A percentile compares a stretch with the other conserved stretches of the same genome.
phyloP scores from a whole-genome alignment of 2,329 filamentous ascomycete genomes.

The Colletotrichum tabaci region DNA sequence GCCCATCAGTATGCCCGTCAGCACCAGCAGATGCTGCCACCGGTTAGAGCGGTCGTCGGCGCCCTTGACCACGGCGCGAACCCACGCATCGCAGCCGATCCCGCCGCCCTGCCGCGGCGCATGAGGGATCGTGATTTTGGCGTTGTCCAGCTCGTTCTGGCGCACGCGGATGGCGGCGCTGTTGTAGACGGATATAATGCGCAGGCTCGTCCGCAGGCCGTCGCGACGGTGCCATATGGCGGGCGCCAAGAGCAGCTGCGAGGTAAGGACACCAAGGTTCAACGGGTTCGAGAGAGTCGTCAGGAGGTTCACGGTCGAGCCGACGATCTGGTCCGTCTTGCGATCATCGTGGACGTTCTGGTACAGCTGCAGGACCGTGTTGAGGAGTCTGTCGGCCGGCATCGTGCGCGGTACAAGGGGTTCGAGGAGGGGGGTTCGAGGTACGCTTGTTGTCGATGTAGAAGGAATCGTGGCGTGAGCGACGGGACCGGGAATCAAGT shows the following conservation, averaged over 20 bases:
- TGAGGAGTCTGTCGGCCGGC: conserved; percentile 77
- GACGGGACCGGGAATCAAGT: not conserved
- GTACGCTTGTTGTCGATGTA: not conserved
- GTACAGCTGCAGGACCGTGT: conserved; percentile 74
- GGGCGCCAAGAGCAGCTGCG: conserved; percentile 79
- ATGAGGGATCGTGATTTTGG: conserved; percentile 46
- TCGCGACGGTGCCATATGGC: conserved; percentile 78
- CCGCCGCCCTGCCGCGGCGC: conserved; percentile 57
- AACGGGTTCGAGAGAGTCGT: conserved; percentile 80
- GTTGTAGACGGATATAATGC: conserved; percentile 80
- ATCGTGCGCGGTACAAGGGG: conserved; percentile 57
- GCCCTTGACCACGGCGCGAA: conserved; percentile 69
- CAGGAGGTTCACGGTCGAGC: conserved; percentile 77
- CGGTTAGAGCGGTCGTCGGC: conserved; percentile 72
- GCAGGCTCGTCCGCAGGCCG: conserved; percentile 74
- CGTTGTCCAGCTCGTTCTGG: conserved; percentile 60
- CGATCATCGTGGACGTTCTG: conserved; percentile 67
- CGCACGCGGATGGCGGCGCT: conserved; percentile 72
- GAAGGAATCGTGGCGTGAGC: not conserved
- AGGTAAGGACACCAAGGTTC: conserved; percentile 80
- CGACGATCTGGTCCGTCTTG: conserved; percentile 71
- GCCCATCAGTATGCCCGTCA: conserved; percentile 84
- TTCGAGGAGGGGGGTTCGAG: not conserved
- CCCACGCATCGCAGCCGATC: conserved; percentile 67
- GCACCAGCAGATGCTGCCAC: conserved; percentile 88